These are phyloP conservation scores for Ganoderma lingzhi DNA, from an alignment of 1,284 basidiomycete genomes.

Conservation along the genomic window DNA sequence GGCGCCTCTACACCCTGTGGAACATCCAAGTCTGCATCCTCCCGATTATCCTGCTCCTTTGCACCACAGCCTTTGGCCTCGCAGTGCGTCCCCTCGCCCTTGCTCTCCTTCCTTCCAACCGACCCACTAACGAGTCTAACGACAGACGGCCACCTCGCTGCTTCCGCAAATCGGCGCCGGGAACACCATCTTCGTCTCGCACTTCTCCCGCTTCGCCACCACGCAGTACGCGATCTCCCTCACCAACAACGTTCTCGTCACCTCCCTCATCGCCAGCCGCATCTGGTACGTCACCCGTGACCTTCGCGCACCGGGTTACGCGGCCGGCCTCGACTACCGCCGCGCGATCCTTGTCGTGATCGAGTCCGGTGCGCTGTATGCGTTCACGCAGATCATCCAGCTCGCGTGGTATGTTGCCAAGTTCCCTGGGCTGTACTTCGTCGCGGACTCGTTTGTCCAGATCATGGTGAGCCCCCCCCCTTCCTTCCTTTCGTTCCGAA, in stretches of 20 bases:
- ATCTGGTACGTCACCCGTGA: slow-evolving; percentile 16
- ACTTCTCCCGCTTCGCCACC: not conserved
- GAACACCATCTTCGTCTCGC: slow-evolving; percentile 7
- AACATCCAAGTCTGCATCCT: slow-evolving; percentile 9
- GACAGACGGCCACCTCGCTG: slow-evolving; percentile 9
- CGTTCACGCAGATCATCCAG: slow-evolving; percentile 17
- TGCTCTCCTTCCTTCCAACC: not conserved
- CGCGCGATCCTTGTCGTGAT: slow-evolving; percentile 16
- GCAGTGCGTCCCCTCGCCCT: not conserved
- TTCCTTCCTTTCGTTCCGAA: not conserved
- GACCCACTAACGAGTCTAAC: not conserved
- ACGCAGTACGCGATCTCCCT: not conserved
- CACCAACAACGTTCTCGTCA: slow-evolving; percentile 11
- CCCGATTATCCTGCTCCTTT: not conserved
- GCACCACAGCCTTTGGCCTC: slow-evolving; percentile 1
- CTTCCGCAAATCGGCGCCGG: slow-evolving; percentile 1
- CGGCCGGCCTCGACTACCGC: slow-evolving; percentile 8
- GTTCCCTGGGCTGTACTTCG: slow-evolving; percentile 14
- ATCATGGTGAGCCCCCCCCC: slow-evolving; percentile 8
- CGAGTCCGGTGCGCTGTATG: slow-evolving; percentile 17
- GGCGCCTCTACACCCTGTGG: slow-evolving; percentile 5
- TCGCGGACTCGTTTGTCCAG: slow-evolving; percentile 14
- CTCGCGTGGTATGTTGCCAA: slow-evolving; percentile 13
- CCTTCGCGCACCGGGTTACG: not conserved
- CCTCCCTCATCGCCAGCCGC: slow-evolving; percentile 13